Base-by-base conservation (phyloP, 2,329 filamentous ascomycete species). In the Trichoderma breve region DNA sequence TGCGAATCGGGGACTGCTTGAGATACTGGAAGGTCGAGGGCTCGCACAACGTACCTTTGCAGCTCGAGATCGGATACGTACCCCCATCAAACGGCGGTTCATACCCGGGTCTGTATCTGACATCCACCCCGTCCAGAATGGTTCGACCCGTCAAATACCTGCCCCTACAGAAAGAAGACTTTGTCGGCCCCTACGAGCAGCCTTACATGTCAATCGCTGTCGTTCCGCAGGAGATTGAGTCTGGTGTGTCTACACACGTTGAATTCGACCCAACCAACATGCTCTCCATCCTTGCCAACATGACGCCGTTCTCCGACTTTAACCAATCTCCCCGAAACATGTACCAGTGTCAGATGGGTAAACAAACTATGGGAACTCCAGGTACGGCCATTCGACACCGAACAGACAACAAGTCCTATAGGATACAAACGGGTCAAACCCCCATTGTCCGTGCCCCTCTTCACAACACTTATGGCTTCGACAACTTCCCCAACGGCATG, bases 311-410 rank as follows among this genome's bases (percentile, higher is more conserved):
- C 83, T 98, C 95, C 61, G 94, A 99, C 81, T 97, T 97, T 84
- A 99, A 99, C 83, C 96, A 99, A 82, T 98, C 95, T 15, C 96
- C 96, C 1, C 88, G 96, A 88, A 99, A 99, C 83, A 98, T 98
- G 95, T 99, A 98, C 81, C 93, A 97, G 81, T 98, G 95, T 84
- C 96, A 98, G 86, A 98, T 98, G 96, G 94, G 94, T 84, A 99
- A 99, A 82, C 96, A 99, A 84, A 95, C 95, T 0, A 99, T 99
- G 96, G 96, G 96, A 81, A 98, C 96, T 28, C 94, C 95, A 4
- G 95, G 92, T 72, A 93, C 95, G 8, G 92, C 95, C 3, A 85
- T 95, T 74, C 88, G 90, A 72, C 93, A 97, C 83, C 91, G 96
- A 79, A 97, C 95, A 63, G 96, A 99, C 84, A 98, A 99, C 88